These are phyloP conservation scores for Aspergillus ellipticus DNA, from an alignment of 495 filamentous ascomycete species.

Conservation along the genomic window DNA sequence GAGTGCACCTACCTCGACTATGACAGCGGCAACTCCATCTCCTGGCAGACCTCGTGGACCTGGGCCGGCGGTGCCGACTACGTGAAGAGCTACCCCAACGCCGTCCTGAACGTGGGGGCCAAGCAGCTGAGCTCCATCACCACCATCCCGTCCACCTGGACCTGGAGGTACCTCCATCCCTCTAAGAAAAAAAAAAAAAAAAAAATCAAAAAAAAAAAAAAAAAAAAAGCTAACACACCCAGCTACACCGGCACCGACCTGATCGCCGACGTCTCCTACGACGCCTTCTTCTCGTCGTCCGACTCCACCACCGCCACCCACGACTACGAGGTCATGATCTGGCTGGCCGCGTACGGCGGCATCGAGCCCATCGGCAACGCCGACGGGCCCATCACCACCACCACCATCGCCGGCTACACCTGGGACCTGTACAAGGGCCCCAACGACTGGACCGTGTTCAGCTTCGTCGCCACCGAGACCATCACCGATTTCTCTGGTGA, in stretches of 20 bases:
- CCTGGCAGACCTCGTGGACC: conserved; percentile 4
- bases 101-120: conserved; percentile 1
- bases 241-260: neutral
- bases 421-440: conserved; percentile 3
- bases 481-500: conserved; percentile 12
- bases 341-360: conserved; percentile 2
- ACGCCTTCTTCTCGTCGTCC: conserved; percentile 1
- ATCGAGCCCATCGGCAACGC: neutral
- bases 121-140: conserved; percentile 2
- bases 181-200: no score
- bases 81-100: conserved; percentile 2
- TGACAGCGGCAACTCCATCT: neutral
- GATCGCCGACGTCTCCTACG: neutral
- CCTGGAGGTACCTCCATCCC: neutral
- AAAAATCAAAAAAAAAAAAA: no score
- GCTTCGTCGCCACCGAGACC: neutral
- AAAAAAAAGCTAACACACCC: neutral
- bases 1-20: conserved; percentile 3
- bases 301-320: neutral
- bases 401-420: neutral
- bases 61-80: neutral
- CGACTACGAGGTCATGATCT: conserved; percentile 4
- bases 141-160: neutral
- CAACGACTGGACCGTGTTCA: conserved; percentile 1
- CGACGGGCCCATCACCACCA: neutral